Evolutionary conservation across 192 early-diverging fungal species (phyloP), one percentile per base, ranked within the genome.

Genomic region (Geosiphon pyriformis): DNA sequence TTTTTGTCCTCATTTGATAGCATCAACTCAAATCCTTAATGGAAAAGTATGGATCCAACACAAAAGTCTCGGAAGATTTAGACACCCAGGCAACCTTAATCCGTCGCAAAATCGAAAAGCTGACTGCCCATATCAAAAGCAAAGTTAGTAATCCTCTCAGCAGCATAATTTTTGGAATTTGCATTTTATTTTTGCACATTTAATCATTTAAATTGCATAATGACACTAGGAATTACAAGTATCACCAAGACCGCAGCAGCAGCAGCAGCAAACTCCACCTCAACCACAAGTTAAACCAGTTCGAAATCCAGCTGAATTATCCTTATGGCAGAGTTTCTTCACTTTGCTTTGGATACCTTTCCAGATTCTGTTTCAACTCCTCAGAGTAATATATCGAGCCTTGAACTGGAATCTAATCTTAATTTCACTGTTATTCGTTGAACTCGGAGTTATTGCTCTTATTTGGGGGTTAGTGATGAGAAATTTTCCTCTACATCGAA

Each of bases 391-490:
- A 26, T 61, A 61, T 30, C 25, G 37, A 12, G 46, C 23, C 6
- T 26, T 61, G 31, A 61, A 61, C 29, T 61, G 60, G 42, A 10
- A 27, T 29, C 26, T 29, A 2, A 15, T 61, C 3, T 48, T 61
- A 18, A 11, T 3, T 11, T 4, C 11, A 2, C 20, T 61, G 35
- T 4, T 48, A 26, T 0, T 35, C 2, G 2, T 61, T 23, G 60
- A 61, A n/a, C 46, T 61, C 12, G 22, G 17, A 18, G 46, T 61
- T 26, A n/a, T 61, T 11, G 60, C 10, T 15, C 34, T 61, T 7
- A 61, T 61, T 2, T 61, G 37, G 60, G 35, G 35, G 60, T 61
- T 26, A 61, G 60, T 46, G 17, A 25, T 34, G 22, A 20, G n/a
- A n/a, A n/a, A n/a, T n/a, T n/a, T n/a, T n/a, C n/a, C n/a, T n/a